phyloP scores from a whole-genome alignment of 108 stramenopile species.

The Cyclotella kingstonii region DNA sequence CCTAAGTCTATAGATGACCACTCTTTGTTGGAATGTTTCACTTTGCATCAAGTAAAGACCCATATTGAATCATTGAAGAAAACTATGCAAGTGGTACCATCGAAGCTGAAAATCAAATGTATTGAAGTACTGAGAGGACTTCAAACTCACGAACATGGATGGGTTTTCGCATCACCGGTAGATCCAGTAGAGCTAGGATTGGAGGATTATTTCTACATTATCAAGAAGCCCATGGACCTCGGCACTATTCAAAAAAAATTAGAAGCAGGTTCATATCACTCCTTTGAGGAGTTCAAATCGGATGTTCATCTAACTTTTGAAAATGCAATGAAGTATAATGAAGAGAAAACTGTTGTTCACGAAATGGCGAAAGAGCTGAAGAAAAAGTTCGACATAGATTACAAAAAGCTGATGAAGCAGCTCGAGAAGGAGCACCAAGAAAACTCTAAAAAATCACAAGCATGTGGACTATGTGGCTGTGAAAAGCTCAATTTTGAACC shows the following conservation, averaged over 20 bases:
- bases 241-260: conserved; percentile 87
- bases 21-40: conserved; percentile 89
- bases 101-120: conserved; percentile 77
- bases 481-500: conserved; percentile 94
- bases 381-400: conserved; percentile 72
- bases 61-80: conserved; percentile 88
- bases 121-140: conserved; percentile 82
- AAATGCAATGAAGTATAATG: conserved; percentile 97
- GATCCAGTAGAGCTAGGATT: conserved; percentile 90
- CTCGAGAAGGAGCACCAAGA: conserved; percentile 83
- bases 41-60: conserved; percentile 81
- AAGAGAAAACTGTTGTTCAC: conserved; percentile 85
- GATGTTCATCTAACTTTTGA: conserved; percentile 93
- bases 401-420: conserved; percentile 70
- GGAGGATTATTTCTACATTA: conserved; percentile 90
- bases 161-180: conserved; percentile 93
- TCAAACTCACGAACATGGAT: conserved; percentile 83
- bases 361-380: conserved; percentile 91
- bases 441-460: conserved; percentile 78
- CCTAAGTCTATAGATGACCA: conserved; percentile 62
- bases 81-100: conserved; percentile 59
- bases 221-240: conserved; percentile 97
- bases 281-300: conserved; percentile 77
- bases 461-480: conserved; percentile 91
- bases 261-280: conserved; percentile 79